These are phyloP conservation scores for Kewa caespitosa DNA, from an alignment of 179 eudicot species.

Conservation along the genomic window DNA sequence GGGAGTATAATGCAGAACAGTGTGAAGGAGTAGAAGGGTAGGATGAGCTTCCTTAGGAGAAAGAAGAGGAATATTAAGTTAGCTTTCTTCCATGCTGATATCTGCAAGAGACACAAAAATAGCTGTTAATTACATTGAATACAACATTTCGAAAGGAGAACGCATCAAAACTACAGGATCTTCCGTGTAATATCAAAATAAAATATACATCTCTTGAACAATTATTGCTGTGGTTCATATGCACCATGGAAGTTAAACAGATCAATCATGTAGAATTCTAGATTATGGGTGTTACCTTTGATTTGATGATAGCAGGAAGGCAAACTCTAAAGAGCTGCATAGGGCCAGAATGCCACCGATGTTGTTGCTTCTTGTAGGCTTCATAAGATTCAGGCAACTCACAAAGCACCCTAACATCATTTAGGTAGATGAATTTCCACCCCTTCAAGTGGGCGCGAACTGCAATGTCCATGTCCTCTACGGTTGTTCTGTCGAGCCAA, in stretches of 20 bases:
- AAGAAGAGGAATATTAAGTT: constrained; percentile 63
- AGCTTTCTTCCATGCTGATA: constrained; percentile 58
- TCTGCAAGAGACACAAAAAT: constrained; percentile 35
- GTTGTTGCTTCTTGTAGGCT: constrained; percentile 70
- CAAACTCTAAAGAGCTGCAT: constrained; percentile 72
- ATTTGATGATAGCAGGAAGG: constrained; percentile 46
- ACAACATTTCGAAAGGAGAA: too few species aligned
- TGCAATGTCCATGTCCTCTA: too few species aligned
- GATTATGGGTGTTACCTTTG: constrained; percentile 45
- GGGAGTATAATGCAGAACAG: constrained; percentile 66
- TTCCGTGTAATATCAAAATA: too few species aligned
- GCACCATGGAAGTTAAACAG: too few species aligned
- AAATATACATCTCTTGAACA: too few species aligned
- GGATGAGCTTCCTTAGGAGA: constrained; percentile 56
- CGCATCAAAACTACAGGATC: too few species aligned
- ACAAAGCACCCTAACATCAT: constrained; percentile 60
- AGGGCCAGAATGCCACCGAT: constrained; percentile 83
- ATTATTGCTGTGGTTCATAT: too few species aligned
- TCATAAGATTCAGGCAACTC: constrained; percentile 68
- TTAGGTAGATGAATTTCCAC: constrained; percentile 62
- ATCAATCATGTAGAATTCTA: too few species aligned
- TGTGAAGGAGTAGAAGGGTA: constrained; percentile 73
- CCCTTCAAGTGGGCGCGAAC: constrained; percentile 71
- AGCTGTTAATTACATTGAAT: too few species aligned
- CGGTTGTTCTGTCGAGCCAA: constrained; percentile 74